Conservation (phyloP, 1,139 yeast species). For the Scheffersomyces quercinus region DNA sequence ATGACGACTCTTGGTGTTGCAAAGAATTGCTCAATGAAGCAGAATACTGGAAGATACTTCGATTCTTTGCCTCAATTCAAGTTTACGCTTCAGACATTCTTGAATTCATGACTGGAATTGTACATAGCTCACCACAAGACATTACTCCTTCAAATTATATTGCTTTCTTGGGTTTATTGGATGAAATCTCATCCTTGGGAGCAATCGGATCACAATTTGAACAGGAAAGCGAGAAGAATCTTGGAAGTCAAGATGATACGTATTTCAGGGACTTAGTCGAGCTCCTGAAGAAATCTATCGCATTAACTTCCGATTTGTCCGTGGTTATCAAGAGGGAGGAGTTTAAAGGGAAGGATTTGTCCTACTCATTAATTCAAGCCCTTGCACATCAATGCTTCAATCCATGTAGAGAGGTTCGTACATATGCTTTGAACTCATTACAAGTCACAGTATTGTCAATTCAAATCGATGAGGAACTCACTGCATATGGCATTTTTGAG, state of each 20-base stretch:
- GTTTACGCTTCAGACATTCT: conserved; percentile 52
- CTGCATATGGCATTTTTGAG: conserved; percentile 62
- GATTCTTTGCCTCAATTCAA: conserved; percentile 58
- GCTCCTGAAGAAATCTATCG: conserved; percentile 62
- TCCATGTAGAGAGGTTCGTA: conserved; percentile 77
- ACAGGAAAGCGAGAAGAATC: conserved; percentile 49
- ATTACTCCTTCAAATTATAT: conserved; percentile 56
- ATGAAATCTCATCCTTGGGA: conserved; percentile 81
- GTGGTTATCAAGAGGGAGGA: conserved; percentile 24
- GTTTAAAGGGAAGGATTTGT: conserved; percentile 33
- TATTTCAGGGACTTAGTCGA: conserved; percentile 52
- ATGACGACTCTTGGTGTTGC: conserved; percentile 50
- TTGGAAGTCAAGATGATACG: conserved; percentile 46
- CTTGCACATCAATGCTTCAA: conserved; percentile 87
- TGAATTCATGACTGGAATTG: conserved; percentile 46
- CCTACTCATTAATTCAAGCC: conserved; percentile 71
- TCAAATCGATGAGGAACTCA: conserved; percentile 31
- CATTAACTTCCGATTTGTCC: conserved; percentile 54
- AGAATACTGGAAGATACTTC: conserved; percentile 63
- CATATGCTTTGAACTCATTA: conserved; percentile 59
- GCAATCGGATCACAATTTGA: conserved; percentile 80
- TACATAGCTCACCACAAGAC: conserved; percentile 37
- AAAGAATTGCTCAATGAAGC: conserved; percentile 43
- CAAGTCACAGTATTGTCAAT: conserved; percentile 46
- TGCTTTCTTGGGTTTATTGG: conserved; percentile 67